These are phyloP conservation scores for Rubroboletus satanas DNA, from an alignment of 768 basidiomycete species.

Conservation along the genomic window DNA sequence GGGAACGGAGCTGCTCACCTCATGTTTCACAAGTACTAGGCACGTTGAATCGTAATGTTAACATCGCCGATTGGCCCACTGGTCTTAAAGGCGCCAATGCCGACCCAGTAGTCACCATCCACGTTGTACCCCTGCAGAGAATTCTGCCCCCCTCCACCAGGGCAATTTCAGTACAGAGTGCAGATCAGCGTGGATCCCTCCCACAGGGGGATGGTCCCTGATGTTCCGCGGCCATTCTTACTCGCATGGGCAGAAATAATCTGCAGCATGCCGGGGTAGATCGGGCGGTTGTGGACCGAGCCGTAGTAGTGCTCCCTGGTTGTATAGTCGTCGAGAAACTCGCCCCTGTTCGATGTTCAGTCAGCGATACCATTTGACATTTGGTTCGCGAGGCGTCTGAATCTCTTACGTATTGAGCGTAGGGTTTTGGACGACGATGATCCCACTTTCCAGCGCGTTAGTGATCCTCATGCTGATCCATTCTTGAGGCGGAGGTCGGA, in stretches of 20 bases:
- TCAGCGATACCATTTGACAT: not conserved
- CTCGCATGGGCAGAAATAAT: not conserved
- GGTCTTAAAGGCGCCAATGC: not conserved
- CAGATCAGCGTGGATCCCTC: not conserved
- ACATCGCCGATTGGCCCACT: not conserved
- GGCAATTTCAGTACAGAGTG: not conserved
- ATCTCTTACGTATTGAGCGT: not conserved
- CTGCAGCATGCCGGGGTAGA: not conserved
- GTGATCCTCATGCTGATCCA: not conserved
- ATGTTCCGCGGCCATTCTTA: not conserved
- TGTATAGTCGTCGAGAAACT: not conserved
- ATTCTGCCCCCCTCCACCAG: not conserved
- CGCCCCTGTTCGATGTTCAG: not conserved
- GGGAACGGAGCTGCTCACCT: not conserved
- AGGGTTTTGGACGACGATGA: not conserved
- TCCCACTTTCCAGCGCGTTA: not conserved
- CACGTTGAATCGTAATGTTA: not conserved
- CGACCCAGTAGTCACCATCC: not conserved
- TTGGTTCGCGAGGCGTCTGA: not conserved
- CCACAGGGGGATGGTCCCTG: not conserved
- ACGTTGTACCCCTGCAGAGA: not conserved
- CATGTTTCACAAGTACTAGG: not conserved
- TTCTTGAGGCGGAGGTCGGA: not conserved
- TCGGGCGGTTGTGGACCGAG: not conserved
- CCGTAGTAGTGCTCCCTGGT: not conserved